Base-by-base conservation (phyloP, 768 basidiomycete species). In the Termitomyces sp. region DNA sequence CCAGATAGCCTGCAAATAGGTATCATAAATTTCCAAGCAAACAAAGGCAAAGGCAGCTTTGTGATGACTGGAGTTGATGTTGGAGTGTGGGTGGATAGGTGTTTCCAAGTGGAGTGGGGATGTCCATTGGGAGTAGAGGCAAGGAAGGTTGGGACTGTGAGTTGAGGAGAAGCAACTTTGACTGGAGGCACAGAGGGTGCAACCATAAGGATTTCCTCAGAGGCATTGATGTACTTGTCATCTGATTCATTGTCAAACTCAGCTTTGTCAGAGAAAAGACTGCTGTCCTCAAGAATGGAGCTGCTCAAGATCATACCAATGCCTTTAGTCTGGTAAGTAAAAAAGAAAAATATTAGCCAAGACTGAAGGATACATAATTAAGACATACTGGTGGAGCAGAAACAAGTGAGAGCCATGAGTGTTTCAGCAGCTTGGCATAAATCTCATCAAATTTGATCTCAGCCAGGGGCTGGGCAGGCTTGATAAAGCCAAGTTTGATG, bases 341-440 rank as follows among this genome's bases (percentile, higher is more conserved):
- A 28, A 28, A 28, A 28, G 28, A 28, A 28, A 28, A 10, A 32
- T 42, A 8, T 52, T 28, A 41, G n/a, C 3, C 19, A 53, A 24
- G 8, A 21, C 0, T n/a, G 45, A 35, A 15, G 41, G 30, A 10
- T 2, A 9, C 10, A 32, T 9, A 10, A 32, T n/a, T n/a, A 49
- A 53, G 1, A 77, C 85, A 57, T 62, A 90, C 90, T 1, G 92
- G 89, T 9, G 90, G 88, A 1, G 85, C 85, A 40, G 88, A 87
- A 12, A 88, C 83, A 4, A 93, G 74, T 22, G 82, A 83, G 2
- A 82, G 83, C 19, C 82, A 74, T 0, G 85, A 81, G 35, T 80
- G 77, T 64, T 81, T 87, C 51, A 83, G 70, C 11, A 91, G 75
- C 50, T 89, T 82, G 0, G 65, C 64, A 65, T 84, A 89, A 26